A percentile compares a stretch with the other conserved stretches of the same genome.
These are phyloP conservation scores for Aureobasidium sp. DNA, from an alignment of 2,329 filamentous ascomycete genomes.

Conservation along the genomic window DNA sequence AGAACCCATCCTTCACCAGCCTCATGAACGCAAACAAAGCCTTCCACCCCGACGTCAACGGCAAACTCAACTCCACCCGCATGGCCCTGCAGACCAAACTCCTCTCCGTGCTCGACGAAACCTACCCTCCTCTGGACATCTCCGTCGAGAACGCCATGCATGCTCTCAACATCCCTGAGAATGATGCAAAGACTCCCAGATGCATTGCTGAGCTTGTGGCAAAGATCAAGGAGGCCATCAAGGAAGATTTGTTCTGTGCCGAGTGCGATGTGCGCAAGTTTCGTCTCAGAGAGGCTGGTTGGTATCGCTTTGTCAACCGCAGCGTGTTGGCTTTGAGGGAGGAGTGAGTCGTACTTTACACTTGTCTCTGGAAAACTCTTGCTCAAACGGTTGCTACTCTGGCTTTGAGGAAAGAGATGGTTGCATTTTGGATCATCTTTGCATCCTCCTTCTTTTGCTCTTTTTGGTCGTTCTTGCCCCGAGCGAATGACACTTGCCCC, in stretches of 20 bases:
- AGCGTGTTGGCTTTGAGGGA: slow-evolving; percentile 7
- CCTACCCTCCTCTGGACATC: not conserved
- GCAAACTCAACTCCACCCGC: not conserved
- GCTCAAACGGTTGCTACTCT: not conserved
- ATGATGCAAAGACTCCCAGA: not conserved
- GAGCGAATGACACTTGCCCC: no score
- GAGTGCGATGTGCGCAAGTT: not conserved
- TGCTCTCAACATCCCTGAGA: not conserved
- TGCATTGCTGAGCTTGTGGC: not conserved
- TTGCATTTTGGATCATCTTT: not conserved
- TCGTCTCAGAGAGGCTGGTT: not conserved
- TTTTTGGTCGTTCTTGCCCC: not conserved
- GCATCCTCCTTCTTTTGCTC: not conserved
- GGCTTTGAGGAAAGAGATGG: not conserved
- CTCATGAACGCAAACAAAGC: slow-evolving; percentile 1
- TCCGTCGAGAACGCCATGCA: not conserved
- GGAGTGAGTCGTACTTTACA: not conserved
- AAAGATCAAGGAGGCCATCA: not conserved
- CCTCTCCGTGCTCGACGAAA: not conserved
- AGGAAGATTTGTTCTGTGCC: not conserved
- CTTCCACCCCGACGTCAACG: not conserved
- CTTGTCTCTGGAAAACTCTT: not conserved
- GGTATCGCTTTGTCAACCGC: slow-evolving; percentile 8
- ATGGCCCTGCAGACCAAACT: not conserved
- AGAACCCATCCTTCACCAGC: not conserved